Conservation (phyloP, 176 grass and related monocot genomes). For the Zizania latifolia region DNA sequence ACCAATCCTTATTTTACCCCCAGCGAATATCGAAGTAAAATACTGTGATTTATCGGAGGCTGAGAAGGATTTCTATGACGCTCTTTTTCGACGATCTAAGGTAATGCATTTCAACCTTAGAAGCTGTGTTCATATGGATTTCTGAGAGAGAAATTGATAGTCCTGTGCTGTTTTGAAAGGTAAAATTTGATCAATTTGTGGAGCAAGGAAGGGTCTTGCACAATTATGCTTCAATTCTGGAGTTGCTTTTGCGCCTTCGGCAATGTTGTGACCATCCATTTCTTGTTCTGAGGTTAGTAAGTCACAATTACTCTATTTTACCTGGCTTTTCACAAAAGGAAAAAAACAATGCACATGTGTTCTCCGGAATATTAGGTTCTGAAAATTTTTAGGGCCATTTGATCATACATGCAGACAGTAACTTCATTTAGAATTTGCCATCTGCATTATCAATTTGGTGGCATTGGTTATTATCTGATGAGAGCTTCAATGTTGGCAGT, state of each 20-base stretch:
- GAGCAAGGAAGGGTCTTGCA: conserved; percentile 98
- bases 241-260: conserved; percentile 92
- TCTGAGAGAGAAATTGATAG: conserved; percentile 15
- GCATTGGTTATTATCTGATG: conserved; percentile 18
- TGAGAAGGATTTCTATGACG: conserved; percentile 97
- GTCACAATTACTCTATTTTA: neutral
- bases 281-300: conserved; percentile 86
- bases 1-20: conserved; percentile 85
- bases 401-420: neutral
- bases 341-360: neutral
- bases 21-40: conserved; percentile 79
- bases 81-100: conserved; percentile 84
- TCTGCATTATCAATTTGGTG: neutral
- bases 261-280: conserved; percentile 99
- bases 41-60: conserved; percentile 85
- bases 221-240: conserved; percentile 96
- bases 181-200: conserved; percentile 96
- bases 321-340: neutral
- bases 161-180: conserved; percentile 42
- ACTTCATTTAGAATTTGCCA: conserved; percentile 5
- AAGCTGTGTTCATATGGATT: neutral
- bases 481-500: conserved; percentile 43
- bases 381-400: neutral
- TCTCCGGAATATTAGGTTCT: conserved; percentile 1
- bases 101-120: conserved; percentile 29